Evolutionary conservation across 2,329 filamentous ascomycete species (phyloP), one percentile per base, ranked within the genome.

Genomic region (Diaporthe eres): DNA sequence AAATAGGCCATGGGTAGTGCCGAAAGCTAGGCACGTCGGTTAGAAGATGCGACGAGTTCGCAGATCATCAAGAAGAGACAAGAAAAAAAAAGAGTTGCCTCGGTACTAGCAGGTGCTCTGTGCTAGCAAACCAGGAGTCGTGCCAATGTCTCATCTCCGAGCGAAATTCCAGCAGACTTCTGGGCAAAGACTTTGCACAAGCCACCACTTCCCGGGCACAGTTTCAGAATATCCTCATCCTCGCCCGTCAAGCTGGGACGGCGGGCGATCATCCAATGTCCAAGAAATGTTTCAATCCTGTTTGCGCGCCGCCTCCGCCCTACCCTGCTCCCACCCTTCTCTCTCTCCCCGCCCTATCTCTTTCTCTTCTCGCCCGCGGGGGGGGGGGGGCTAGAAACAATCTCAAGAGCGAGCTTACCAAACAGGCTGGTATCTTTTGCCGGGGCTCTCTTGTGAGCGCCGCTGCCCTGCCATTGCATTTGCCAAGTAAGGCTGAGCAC

Each of bases 131-230:
- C n/a, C 31, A 70, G 65, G 65, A 70, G 34, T 55, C 65, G 15
- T 70, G 65, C 65, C 65, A 70, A 55, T 70, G 65, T 70, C 65
- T 70, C 65, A 70, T 70, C 65, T 70, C 65, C 65, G 65, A 55
- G 42, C 34, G 8, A 28, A 39, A 70, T 70, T 70, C 65, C 34
- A 70, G 31, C 65, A 70, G 22, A 42, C 9, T 39, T 39, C 65
- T 70, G 49, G 65, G 65, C 65, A 55, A 25, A 42, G 22, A 39
- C 47, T 42, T 4, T 22, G n/a, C 31, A 22, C 65, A 70, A 70
- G 49, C 49, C 65, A 70, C 49, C 49, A 42, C 65, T 55, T 70
- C 49, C 65, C 34, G 49, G 49, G 34, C 49, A 55, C 65, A 42
- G 65, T 70, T 70, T 70, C 65, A 68, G 65, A 53, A 53, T 53